phyloP scores from a whole-genome alignment of 2,329 filamentous ascomycete species.

The Pleoardoris graminearum region DNA sequence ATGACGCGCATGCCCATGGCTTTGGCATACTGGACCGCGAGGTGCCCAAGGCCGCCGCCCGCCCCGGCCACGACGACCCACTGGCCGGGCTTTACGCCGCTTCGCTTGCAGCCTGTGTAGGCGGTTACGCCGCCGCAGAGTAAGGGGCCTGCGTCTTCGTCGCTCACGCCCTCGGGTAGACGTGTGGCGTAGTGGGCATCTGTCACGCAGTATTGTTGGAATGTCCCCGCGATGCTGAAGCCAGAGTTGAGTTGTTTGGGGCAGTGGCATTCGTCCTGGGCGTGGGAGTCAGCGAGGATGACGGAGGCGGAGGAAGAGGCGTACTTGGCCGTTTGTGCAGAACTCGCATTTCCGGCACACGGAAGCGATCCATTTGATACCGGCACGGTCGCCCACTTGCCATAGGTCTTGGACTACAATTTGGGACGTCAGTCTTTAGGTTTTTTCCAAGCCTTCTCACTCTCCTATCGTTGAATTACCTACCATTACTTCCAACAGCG shows the following conservation, averaged over 20 bases:
- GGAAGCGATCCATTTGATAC: conserved; percentile 76
- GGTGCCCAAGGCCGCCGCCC: conserved; percentile 40
- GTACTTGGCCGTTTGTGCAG: conserved; percentile 71
- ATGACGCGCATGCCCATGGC: conserved; percentile 62
- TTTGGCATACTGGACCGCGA: conserved; percentile 45
- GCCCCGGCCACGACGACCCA: conserved; percentile 47
- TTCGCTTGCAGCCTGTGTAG: conserved; percentile 51
- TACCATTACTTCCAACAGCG: conserved; percentile 61
- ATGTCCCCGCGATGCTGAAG: conserved; percentile 47
- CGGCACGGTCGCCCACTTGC: conserved; percentile 59
- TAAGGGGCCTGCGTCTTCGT: conserved; percentile 52
- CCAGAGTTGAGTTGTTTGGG: conserved; percentile 69
- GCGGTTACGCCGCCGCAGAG: conserved; percentile 56
- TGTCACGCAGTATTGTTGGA: conserved; percentile 50
- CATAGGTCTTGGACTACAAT: conserved; percentile 61
- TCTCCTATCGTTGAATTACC: no score
- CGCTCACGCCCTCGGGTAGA: conserved; percentile 49
- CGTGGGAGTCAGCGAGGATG: no score
- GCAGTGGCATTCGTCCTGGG: conserved; percentile 52
- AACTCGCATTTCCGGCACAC: conserved; percentile 80
- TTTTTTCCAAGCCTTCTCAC: no score
- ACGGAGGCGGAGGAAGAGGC: no score
- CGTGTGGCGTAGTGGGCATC: conserved; percentile 51
- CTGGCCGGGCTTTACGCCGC: conserved; percentile 43
- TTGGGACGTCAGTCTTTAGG: no score